phyloP scores from a whole-genome alignment of 768 basidiomycete genomes.

The Daedaleopsis nitida region DNA sequence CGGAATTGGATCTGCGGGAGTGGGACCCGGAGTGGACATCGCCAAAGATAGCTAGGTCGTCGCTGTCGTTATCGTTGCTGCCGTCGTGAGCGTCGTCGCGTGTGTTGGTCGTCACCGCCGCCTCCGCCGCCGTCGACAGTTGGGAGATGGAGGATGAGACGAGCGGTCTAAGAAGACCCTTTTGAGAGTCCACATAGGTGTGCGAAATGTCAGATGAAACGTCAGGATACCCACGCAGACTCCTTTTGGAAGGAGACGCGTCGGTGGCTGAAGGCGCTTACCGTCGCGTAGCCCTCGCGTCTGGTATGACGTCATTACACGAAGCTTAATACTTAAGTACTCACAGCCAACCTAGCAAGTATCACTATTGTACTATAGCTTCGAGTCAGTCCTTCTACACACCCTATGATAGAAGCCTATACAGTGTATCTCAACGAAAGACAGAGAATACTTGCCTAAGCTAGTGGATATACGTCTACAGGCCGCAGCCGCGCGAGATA shows the following conservation, averaged over 20 bases:
- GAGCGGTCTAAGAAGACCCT: neutral
- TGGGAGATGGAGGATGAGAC: neutral
- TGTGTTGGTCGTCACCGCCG: no score
- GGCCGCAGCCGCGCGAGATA: no score
- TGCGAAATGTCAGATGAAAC: neutral
- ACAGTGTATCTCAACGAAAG: no score
- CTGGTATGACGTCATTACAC: neutral
- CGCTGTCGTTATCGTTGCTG: neutral
- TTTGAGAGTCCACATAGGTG: neutral
- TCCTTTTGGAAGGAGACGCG: slow-evolving; percentile 14
- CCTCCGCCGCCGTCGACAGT: neutral
- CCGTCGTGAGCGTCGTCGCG: neutral
- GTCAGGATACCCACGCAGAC: slow-evolving; percentile 14
- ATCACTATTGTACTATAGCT: no score
- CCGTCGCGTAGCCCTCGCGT: no score
- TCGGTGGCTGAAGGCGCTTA: neutral
- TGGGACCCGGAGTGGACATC: neutral
- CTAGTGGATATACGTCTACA: no score
- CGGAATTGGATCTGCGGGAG: neutral
- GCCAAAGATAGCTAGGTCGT: neutral
- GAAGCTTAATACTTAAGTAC: no score
- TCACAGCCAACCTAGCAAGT: no score
- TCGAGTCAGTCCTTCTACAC: no score
- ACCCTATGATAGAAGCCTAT: no score
- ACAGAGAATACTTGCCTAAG: no score